Conservation (phyloP, 2,329 filamentous ascomycete genomes). For the Teratosphaeria epicoccoides region DNA sequence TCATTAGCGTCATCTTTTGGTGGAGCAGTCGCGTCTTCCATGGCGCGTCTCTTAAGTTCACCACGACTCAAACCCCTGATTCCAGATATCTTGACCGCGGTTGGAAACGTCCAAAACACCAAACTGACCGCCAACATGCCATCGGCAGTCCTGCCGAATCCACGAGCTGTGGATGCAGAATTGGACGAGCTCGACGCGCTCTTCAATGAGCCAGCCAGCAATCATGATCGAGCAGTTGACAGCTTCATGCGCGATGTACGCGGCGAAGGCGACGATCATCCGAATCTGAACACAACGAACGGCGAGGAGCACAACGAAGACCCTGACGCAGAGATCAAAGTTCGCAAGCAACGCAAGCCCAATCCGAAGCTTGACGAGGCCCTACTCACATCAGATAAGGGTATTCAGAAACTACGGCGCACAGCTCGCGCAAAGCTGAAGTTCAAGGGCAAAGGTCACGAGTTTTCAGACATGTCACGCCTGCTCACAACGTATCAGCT, state of each 20-base stretch:
- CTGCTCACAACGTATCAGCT: slow-evolving; percentile 86
- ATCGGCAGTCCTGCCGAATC: slow-evolving; percentile 17
- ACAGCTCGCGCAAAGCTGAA: slow-evolving; percentile 59
- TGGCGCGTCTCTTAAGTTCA: neutral
- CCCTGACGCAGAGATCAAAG: slow-evolving; percentile 75
- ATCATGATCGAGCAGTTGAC: slow-evolving; percentile 57
- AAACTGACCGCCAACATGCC: slow-evolving; percentile 18
- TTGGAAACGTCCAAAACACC: too few relatives aligned
- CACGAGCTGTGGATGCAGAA: slow-evolving; percentile 8
- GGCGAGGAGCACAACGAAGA: slow-evolving; percentile 38
- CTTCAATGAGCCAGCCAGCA: slow-evolving; percentile 35
- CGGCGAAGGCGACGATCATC: slow-evolving; percentile 31
- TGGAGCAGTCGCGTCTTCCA: slow-evolving; percentile 3
- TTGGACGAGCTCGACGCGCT: slow-evolving; percentile 53
- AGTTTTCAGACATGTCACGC: slow-evolving; percentile 77
- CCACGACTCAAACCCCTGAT: neutral
- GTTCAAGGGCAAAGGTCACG: slow-evolving; percentile 88
- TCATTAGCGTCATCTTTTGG: neutral
- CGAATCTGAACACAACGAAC: neutral
- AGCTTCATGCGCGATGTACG: slow-evolving; percentile 37
- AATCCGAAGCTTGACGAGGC: slow-evolving; percentile 79
- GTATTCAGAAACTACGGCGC: slow-evolving; percentile 70
- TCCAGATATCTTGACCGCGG: neutral
- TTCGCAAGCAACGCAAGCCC: slow-evolving; percentile 66
- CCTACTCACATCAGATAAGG: slow-evolving; percentile 72